Evolutionary conservation across 2,329 filamentous ascomycete species (phyloP), one percentile per base, ranked within the genome.

Genomic region (Onygena corvina): DNA sequence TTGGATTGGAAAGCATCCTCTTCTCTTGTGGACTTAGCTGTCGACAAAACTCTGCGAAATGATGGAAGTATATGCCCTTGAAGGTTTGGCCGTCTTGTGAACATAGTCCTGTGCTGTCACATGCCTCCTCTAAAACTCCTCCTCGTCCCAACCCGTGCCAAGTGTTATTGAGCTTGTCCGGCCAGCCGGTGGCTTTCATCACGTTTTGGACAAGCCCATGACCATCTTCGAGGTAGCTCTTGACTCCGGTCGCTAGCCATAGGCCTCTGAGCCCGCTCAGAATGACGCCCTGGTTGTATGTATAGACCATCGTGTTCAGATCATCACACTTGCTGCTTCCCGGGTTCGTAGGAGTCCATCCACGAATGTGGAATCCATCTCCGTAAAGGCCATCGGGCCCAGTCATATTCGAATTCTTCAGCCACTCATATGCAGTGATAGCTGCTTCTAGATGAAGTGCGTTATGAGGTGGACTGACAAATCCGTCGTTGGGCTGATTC

Each of bases 31-130:
- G 64, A 7, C 70, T 73, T 3, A 94, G 66, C 0, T 79, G 75
- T 3, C 75, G 73, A 64, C 90, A 95, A 63, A 95, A 94, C 1
- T 79, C 69, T 0, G 80, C 76, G 2, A 95, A 71, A 61, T 95
- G 90, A 61, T 94, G 86, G 67, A 94, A 94, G 71, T 89, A 94
- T 50, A 95, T 90, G 23, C 86, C 85, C 64, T 95, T 96, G 76
- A 95, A 95, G 0, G 86, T 88, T 59, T 95, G 89, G 0, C 76
- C 76, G 58, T 96, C 77, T 63, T 95, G 88, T 14, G 79, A 87
- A 64, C 89, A 95, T 35, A 70, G 74, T 2, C 79, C 86, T 14
- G 68, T 69, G 2, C 80, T 77, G 62, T 96, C 90, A 61, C 90
- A 95, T 30, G 75, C 68, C 44, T 96, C 90, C 62, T 94, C 87